Evolutionary conservation across 75 land plant species (phyloP).

Genomic region (Cupressus sempervirens): DNA sequence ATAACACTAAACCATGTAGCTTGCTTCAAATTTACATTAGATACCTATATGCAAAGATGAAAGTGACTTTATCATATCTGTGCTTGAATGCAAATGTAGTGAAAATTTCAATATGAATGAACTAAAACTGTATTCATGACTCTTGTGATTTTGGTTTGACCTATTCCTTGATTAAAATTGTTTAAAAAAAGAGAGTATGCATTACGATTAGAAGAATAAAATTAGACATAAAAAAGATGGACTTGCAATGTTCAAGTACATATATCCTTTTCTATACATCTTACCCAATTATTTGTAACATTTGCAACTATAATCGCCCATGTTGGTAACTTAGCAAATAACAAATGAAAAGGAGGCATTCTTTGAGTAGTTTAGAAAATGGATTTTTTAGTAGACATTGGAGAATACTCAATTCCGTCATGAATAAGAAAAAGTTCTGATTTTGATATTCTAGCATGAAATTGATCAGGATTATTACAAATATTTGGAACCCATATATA

Average conservation of each 20-base stretch:
- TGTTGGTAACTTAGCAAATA: slow-evolving; percentile 76
- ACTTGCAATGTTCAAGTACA: not conserved
- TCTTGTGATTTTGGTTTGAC: too few species aligned
- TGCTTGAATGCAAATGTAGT: too few species aligned
- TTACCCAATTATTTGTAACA: slow-evolving; percentile 89
- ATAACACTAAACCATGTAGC: slow-evolving; percentile 99
- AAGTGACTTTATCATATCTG: too few species aligned
- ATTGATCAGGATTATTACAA: slow-evolving; percentile 61
- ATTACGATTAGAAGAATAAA: not conserved
- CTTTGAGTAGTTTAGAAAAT: not conserved
- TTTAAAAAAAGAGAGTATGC: not conserved
- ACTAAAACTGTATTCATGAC: too few species aligned
- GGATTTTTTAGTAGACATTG: slow-evolving; percentile 23
- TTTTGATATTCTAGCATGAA: too few species aligned
- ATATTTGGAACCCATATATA: slow-evolving; percentile 50
- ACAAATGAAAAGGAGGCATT: slow-evolving; percentile 43
- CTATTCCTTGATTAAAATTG: not conserved
- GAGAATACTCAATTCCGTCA: too few species aligned
- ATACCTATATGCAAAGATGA: too few species aligned
- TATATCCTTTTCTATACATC: not conserved
- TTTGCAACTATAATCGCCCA: slow-evolving; percentile 95
- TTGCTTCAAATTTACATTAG: slow-evolving; percentile 85
- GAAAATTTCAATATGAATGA: too few species aligned
- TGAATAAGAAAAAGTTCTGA: too few species aligned
- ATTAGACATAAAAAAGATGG: not conserved